These are phyloP conservation scores for Botrytis hyacinthi DNA, from an alignment of 2,329 filamentous ascomycete species.

Conservation along the genomic window DNA sequence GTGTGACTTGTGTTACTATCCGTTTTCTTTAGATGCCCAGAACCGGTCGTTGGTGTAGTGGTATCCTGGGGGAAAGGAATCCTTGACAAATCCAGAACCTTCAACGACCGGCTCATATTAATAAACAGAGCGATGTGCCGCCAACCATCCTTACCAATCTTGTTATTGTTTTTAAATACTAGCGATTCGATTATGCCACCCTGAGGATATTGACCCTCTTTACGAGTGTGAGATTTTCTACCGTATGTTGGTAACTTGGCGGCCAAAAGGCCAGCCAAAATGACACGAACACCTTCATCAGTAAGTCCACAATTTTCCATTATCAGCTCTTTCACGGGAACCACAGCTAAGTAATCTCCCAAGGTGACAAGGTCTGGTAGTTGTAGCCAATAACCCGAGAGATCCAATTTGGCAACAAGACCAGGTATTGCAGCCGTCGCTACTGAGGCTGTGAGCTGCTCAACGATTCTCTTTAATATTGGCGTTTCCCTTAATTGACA, in stretches of 20 bases:
- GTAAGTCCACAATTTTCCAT: constrained; percentile 84
- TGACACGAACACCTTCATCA: constrained; percentile 81
- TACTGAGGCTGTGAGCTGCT: constrained; percentile 74
- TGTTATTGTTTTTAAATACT: constrained; percentile 82
- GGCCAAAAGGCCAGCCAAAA: constrained; percentile 81
- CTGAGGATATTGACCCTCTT: constrained; percentile 34
- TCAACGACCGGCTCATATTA: constrained; percentile 83
- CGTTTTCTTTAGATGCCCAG: constrained; percentile 27
- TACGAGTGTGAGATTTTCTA: constrained; percentile 25
- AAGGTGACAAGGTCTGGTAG: constrained; percentile 81
- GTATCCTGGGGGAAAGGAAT: constrained; percentile 66
- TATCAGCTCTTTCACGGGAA: constrained; percentile 82
- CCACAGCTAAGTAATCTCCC: constrained; percentile 90
- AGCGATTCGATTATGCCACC: constrained; percentile 82
- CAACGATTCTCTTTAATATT: constrained; percentile 85
- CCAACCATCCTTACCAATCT: constrained; percentile 85
- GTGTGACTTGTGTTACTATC: constrained; percentile 23
- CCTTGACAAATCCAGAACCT: constrained; percentile 81
- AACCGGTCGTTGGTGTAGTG: constrained; percentile 24
- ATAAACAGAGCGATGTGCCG: constrained; percentile 86
- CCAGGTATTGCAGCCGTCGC: constrained; percentile 60
- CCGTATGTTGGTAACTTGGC: constrained; percentile 63
- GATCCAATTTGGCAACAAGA: constrained; percentile 77
- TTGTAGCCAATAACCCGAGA: constrained; percentile 81
- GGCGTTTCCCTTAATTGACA: constrained; percentile 92